Conservation (phyloP, 805 yeast genomes). For the Starmerella potacharoeniae region DNA sequence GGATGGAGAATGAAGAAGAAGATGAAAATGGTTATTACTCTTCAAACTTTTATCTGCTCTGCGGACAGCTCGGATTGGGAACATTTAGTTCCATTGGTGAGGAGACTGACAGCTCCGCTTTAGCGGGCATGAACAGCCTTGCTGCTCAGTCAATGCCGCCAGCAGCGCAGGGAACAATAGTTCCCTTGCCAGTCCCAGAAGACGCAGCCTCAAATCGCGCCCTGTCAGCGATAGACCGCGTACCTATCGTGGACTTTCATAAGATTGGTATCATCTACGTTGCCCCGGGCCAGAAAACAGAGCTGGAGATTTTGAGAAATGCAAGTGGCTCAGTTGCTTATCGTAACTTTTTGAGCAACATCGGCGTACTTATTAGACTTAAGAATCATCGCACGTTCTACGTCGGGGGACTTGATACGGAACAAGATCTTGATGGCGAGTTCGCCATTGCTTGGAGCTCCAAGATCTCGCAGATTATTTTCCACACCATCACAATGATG, state of each 20-base stretch:
- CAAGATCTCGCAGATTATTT: slow-evolving; percentile 57
- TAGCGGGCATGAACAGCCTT: not conserved
- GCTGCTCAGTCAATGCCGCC: not conserved
- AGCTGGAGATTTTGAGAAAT: slow-evolving; percentile 54
- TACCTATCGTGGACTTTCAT: slow-evolving; percentile 67
- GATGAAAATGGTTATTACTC: slow-evolving; percentile 10
- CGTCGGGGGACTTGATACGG: slow-evolving; percentile 72
- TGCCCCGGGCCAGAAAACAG: slow-evolving; percentile 53
- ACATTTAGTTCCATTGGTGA: slow-evolving; percentile 3
- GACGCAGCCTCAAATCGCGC: slow-evolving; percentile 43
- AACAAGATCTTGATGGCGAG: slow-evolving; percentile 60
- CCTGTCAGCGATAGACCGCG: slow-evolving; percentile 52
- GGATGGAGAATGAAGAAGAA: not conserved
- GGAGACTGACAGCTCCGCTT: not conserved
- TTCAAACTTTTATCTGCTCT: slow-evolving; percentile 14
- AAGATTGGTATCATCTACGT: slow-evolving; percentile 71
- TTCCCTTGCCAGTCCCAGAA: slow-evolving; percentile 37
- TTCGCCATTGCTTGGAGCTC: slow-evolving; percentile 64
- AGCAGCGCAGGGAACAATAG: not conserved
- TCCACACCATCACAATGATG: slow-evolving; percentile 77
- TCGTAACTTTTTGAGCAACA: slow-evolving; percentile 42
- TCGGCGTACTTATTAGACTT: slow-evolving; percentile 54
- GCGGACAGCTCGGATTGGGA: slow-evolving; percentile 15
- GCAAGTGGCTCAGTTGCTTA: slow-evolving; percentile 51
- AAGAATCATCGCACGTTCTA: slow-evolving; percentile 43